Evolutionary conservation across 371 early-diverging fungal genomes (phyloP), one percentile per base, ranked within the genome.

Genomic region (Rhizopus delemar): DNA sequence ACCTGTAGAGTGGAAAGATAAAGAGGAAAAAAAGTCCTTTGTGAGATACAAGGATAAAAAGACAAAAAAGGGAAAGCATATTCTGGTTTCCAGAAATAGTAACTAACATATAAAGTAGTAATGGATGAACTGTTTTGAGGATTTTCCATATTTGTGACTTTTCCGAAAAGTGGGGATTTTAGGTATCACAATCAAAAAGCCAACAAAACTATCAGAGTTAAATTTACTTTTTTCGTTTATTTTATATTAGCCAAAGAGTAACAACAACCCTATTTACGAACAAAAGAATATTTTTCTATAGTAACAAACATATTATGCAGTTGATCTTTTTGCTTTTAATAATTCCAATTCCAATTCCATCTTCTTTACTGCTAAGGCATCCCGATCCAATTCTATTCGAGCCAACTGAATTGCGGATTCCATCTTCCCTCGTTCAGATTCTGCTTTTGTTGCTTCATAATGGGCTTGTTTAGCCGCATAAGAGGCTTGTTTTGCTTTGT

Each of bases 261-360:
- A 46, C 2, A 22, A 22, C 22, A 22, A 22, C 2, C 22, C 22
- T 22, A 22, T 22, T 22, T 22, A 22, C 22, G 22, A 22, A 22
- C 22, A 22, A 22, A 22, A 22, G 22, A 22, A 22, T 22, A 22
- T 22, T 22, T 22, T 22, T 22, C 22, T 22, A 22, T 22, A 22
- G 22, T 22, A 22, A 22, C 22, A 22, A 22, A 22, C 22, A 22
- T 22, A 22, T 51, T 15, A 35, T 35, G 13, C 4, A 39, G 31
- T 5, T 22, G 32, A n/a, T 28, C 29, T 60, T 41, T 54, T 54
- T 60, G n/a, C 33, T 39, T 41, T 46, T 33, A 34, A 46, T 9
- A 63, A 57, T 36, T 63, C 53, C n/a, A 65, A 51, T 57, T 65
- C 66, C 6, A 65, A 56, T 41, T 65, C 60, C 9, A 65, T 16